Conservation (phyloP, 179 eudicot species). For the Vitellaria paradoxa region DNA sequence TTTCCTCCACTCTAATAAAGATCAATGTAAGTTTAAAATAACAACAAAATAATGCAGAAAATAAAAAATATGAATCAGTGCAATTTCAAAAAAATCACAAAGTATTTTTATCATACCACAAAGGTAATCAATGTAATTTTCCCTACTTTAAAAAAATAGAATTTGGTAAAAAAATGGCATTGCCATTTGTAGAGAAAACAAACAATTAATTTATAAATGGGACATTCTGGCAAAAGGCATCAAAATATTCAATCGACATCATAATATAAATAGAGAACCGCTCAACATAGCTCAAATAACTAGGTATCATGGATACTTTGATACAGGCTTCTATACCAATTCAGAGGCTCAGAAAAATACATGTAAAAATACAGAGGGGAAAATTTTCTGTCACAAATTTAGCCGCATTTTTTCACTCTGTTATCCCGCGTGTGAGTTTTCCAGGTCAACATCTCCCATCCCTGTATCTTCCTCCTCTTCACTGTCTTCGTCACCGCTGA, state of each 20-base stretch:
- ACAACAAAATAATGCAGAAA: too few species aligned
- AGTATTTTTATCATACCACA: too few species aligned
- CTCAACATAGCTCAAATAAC: conserved; percentile 16
- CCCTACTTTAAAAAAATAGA: too few species aligned
- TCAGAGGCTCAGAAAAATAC: neutral
- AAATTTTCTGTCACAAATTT: neutral
- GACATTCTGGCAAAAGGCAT: too few species aligned
- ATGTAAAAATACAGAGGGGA: neutral
- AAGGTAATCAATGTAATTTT: too few species aligned
- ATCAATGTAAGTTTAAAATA: too few species aligned
- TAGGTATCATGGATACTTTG: neutral
- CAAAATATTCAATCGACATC: neutral
- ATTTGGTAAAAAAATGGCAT: too few species aligned
- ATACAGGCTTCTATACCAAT: neutral
- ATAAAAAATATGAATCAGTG: too few species aligned
- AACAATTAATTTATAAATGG: too few species aligned
- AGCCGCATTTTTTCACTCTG: conserved; percentile 24
- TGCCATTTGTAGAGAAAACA: too few species aligned
- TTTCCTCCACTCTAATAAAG: too few species aligned
- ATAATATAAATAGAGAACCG: conserved; percentile 8
- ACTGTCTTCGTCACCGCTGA: conserved; percentile 69
- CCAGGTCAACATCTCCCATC: conserved; percentile 91
- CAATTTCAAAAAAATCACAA: too few species aligned
- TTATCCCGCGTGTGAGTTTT: conserved; percentile 40
- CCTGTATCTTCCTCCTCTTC: conserved; percentile 94